Evolutionary conservation across 208 protist genomes (phyloP).

Genomic region (Leptomonas seymouri): DNA sequence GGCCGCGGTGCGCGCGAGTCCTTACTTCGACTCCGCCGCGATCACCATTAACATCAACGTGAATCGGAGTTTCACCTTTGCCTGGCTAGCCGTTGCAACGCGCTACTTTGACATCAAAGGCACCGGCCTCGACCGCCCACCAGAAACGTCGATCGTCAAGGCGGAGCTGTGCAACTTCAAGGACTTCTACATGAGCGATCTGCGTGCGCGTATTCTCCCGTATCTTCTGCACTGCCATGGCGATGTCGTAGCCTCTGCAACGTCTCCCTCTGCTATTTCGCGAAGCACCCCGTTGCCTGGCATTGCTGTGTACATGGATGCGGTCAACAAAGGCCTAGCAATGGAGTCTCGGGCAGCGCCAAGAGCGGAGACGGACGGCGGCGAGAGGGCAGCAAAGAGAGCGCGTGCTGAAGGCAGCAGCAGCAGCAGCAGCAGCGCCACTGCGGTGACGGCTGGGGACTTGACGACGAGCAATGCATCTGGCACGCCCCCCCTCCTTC

Average conservation of each 20-base stretch:
- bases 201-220: slow-evolving; percentile 69
- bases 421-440: background rate
- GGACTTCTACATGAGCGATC: slow-evolving; percentile 88
- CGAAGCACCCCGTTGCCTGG: slow-evolving; percentile 25
- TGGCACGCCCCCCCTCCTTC: background rate
- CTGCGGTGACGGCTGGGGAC: background rate
- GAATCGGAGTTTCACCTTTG: slow-evolving; percentile 83
- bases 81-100: slow-evolving; percentile 74
- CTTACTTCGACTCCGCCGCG: slow-evolving; percentile 61
- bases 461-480: background rate
- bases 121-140: slow-evolving; percentile 37
- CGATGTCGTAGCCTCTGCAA: slow-evolving; percentile 29
- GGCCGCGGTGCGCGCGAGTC: slow-evolving; percentile 64
- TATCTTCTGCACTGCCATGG: slow-evolving; percentile 52
- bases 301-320: slow-evolving; percentile 25
- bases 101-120: slow-evolving; percentile 64
- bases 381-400: background rate
- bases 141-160: slow-evolving; percentile 49
- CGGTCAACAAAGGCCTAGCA: slow-evolving; percentile 1
- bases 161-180: slow-evolving; percentile 89
- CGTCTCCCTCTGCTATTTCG: slow-evolving; percentile 14
- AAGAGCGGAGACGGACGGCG: background rate
- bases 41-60: slow-evolving; percentile 88
- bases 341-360: too few species aligned
- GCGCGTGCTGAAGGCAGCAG: background rate